Percentiles rank a stretch among this genome's conserved stretches.
Conservation (phyloP, 208 protist species). For the Herpetomonas muscarum region DNA sequence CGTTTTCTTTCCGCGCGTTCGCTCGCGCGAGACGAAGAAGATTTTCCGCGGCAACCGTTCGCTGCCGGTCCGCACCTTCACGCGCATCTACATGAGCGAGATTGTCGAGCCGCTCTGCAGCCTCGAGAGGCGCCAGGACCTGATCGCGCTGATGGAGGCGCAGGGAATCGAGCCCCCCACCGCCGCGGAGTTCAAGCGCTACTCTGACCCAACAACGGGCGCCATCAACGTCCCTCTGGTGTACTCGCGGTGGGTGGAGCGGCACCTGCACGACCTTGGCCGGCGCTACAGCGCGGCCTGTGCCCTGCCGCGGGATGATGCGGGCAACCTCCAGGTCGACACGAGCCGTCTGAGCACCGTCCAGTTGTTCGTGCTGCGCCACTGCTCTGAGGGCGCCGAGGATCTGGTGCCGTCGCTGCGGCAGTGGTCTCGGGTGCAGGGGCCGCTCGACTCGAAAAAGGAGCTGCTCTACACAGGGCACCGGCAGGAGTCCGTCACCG, state of each 20-base stretch:
- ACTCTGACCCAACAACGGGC: conserved; percentile 50
- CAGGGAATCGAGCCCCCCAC: conserved; percentile 29
- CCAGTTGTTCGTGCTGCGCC: conserved; percentile 14
- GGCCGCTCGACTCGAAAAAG: conserved; percentile 17
- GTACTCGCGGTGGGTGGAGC: conserved; percentile 35
- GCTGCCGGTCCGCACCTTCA: conserved; percentile 11
- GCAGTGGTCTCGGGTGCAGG: conserved; percentile 31
- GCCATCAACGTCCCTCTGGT: conserved; percentile 56
- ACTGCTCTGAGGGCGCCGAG: conserved; percentile 23
- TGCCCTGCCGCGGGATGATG: not conserved
- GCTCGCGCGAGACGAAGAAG: not conserved
- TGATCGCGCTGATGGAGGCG: conserved; percentile 40
- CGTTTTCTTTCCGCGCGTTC: conserved; percentile 57
- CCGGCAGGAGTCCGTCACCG: conserved; percentile 1
- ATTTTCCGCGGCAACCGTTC: conserved; percentile 42
- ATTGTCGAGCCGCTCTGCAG: conserved; percentile 45
- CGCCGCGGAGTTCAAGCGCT: conserved; percentile 41
- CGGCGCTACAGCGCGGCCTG: not conserved
- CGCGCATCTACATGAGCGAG: conserved; percentile 16
- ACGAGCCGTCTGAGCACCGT: not conserved
- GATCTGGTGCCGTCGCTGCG: conserved; percentile 46
- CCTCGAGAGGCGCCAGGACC: conserved; percentile 30
- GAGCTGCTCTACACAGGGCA: conserved; percentile 12
- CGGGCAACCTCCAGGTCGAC: not conserved
- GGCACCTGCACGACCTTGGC: conserved; percentile 5